Evolutionary conservation across 2,329 filamentous ascomycete species (phyloP).

Genomic region (Lasiodiplodia hormozganensis): DNA sequence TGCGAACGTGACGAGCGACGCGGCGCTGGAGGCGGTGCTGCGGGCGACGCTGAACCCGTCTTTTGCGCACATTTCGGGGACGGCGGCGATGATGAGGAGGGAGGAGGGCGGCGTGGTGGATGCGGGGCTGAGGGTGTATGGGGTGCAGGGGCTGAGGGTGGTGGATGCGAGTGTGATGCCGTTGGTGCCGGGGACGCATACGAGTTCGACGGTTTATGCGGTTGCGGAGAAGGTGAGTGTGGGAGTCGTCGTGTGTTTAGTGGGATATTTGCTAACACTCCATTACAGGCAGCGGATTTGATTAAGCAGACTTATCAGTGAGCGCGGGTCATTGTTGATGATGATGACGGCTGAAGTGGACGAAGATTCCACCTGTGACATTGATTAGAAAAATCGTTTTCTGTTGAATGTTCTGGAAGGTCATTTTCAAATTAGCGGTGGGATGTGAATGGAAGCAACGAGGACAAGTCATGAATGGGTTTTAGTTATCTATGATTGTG

Average conservation of each 20-base stretch:
- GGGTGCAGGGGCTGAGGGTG: slow-evolving; percentile 16
- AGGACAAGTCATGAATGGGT: too few species aligned
- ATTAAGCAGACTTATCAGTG: background rate
- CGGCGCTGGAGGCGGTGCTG: slow-evolving; percentile 36
- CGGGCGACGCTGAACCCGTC: slow-evolving; percentile 33
- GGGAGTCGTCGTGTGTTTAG: background rate
- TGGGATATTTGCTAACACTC: background rate
- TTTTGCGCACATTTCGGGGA: slow-evolving; percentile 44
- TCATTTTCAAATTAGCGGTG: too few species aligned
- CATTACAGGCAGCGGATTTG: slow-evolving; percentile 1
- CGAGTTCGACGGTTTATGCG: slow-evolving; percentile 16
- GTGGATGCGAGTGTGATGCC: slow-evolving; percentile 28
- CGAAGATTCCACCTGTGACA: too few species aligned
- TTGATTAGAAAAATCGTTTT: too few species aligned
- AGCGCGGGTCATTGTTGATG: too few species aligned
- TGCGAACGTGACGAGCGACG: slow-evolving; percentile 41
- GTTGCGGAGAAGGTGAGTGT: slow-evolving; percentile 27
- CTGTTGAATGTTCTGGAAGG: too few species aligned
- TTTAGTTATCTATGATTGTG: too few species aligned
- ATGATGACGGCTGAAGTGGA: too few species aligned
- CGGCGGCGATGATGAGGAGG: slow-evolving; percentile 34
- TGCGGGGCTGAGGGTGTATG: slow-evolving; percentile 16
- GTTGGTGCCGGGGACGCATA: background rate
- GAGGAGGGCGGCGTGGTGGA: slow-evolving; percentile 22
- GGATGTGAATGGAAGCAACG: too few species aligned